These are phyloP conservation scores for Cicer bijugum DNA, from an alignment of 306 rosid genomes.

Conservation along the genomic window DNA sequence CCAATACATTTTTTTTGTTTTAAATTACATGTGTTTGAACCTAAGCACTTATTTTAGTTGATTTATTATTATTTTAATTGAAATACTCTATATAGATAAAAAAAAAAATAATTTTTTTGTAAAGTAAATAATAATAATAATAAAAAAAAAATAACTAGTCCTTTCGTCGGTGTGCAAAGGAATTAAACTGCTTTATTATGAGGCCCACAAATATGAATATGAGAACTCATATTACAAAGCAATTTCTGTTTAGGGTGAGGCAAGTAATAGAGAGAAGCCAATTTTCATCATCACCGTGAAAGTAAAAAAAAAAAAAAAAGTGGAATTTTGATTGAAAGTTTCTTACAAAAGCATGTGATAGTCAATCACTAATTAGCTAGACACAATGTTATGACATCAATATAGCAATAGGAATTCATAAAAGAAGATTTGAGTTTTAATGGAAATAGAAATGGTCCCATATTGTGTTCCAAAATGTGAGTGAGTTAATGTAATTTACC, in stretches of 20 bases:
- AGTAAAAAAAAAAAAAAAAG: background rate
- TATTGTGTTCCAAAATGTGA: conserved; percentile 44
- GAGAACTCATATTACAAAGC: background rate
- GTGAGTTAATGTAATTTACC: conserved; percentile 45
- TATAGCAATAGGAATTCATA: conserved; percentile 27
- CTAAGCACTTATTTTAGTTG: background rate
- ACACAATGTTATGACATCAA: conserved; percentile 32
- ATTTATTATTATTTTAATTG: no score
- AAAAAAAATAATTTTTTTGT: background rate
- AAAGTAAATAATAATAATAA: no score
- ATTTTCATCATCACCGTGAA: conserved; percentile 4
- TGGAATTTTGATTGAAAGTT: conserved; percentile 3
- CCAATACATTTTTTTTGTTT: no score
- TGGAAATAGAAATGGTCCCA: conserved; percentile 44
- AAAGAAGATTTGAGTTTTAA: conserved; percentile 15
- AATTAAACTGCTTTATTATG: background rate
- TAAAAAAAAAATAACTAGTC: background rate
- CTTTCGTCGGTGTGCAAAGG: conserved; percentile 26
- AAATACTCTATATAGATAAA: background rate
- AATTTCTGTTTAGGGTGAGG: conserved; percentile 36
- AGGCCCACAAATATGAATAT: conserved; percentile 16
- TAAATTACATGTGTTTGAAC: background rate
- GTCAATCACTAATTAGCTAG: conserved; percentile 32
- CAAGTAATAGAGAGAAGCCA: conserved; percentile 20
- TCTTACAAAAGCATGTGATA: conserved; percentile 41